These are phyloP conservation scores for Pythium dissimile DNA, from an alignment of 352 stramenopile genomes.

Conservation along the genomic window DNA sequence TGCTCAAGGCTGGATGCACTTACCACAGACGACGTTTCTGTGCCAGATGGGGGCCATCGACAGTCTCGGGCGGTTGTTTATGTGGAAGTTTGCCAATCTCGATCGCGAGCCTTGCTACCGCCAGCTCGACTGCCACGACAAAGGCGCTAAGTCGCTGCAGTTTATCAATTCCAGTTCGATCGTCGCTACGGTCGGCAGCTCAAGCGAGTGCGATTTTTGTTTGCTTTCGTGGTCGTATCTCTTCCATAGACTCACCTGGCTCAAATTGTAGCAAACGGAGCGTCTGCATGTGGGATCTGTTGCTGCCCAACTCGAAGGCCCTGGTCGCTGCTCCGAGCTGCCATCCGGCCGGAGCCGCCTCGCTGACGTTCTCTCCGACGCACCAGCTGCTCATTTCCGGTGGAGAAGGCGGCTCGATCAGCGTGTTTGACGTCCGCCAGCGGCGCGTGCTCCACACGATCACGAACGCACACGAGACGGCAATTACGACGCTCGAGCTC, in stretches of 20 bases:
- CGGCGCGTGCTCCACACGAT: conserved; percentile 84
- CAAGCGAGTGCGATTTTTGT: conserved; percentile 54
- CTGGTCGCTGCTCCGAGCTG: conserved; percentile 66
- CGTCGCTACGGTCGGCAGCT: conserved; percentile 68
- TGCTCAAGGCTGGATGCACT: no score
- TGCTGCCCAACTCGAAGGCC: conserved; percentile 69
- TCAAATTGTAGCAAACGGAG: conserved; percentile 55
- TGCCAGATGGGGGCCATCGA: conserved; percentile 76
- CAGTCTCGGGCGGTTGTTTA: conserved; percentile 54
- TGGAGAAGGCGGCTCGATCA: conserved; percentile 72
- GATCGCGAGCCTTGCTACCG: conserved; percentile 67
- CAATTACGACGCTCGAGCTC: conserved; percentile 77
- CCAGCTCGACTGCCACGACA: conserved; percentile 80
- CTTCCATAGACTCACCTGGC: background rate
- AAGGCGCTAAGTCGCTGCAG: conserved; percentile 66
- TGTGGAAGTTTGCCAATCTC: conserved; percentile 83
- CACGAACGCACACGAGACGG: conserved; percentile 78
- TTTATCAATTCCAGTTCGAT: conserved; percentile 83
- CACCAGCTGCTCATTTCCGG: conserved; percentile 85
- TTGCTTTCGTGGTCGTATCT: background rate
- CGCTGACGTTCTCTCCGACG: conserved; percentile 68
- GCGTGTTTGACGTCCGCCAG: conserved; percentile 84
- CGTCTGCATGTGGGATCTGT: conserved; percentile 83
- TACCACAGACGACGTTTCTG: background rate
- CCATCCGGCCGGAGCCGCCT: conserved; percentile 71